These are phyloP conservation scores for Mucuna pruriens DNA, from an alignment of 306 rosid species.

Conservation along the genomic window DNA sequence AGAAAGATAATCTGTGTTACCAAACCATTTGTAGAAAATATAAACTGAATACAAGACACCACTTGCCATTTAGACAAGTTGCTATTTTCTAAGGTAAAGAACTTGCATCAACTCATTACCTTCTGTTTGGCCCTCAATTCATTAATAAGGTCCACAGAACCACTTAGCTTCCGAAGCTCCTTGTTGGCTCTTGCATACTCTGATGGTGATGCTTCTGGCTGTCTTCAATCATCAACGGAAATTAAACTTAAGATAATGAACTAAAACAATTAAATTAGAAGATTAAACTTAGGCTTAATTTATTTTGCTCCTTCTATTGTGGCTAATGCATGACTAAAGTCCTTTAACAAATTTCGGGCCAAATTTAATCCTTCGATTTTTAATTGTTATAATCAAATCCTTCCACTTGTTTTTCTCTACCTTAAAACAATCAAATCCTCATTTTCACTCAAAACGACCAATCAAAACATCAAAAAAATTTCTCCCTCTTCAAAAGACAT, in stretches of 20 bases:
- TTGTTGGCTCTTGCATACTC: constrained; percentile 86
- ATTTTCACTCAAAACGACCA: too few species aligned
- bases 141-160: constrained; percentile 66
- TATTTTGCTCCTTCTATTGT: background rate
- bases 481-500: background rate
- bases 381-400: background rate
- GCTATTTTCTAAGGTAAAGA: constrained; percentile 2
- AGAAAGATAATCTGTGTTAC: background rate
- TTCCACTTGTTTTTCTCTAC: background rate
- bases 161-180: constrained; percentile 83
- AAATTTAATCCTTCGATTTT: background rate
- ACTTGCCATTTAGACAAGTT: background rate
- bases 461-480: background rate
- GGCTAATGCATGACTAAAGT: background rate
- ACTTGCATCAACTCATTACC: constrained; percentile 50
- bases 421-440: background rate
- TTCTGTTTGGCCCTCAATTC: constrained; percentile 75
- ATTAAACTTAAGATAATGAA: constrained; percentile 35
- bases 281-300: background rate
- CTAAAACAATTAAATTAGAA: background rate
- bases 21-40: constrained; percentile 18
- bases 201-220: constrained; percentile 81
- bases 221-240: constrained; percentile 67
- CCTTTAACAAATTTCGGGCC: background rate
- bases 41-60: background rate